These are phyloP conservation scores for Capsella rubella DNA, from an alignment of 441 rosid genomes.

Conservation along the genomic window DNA sequence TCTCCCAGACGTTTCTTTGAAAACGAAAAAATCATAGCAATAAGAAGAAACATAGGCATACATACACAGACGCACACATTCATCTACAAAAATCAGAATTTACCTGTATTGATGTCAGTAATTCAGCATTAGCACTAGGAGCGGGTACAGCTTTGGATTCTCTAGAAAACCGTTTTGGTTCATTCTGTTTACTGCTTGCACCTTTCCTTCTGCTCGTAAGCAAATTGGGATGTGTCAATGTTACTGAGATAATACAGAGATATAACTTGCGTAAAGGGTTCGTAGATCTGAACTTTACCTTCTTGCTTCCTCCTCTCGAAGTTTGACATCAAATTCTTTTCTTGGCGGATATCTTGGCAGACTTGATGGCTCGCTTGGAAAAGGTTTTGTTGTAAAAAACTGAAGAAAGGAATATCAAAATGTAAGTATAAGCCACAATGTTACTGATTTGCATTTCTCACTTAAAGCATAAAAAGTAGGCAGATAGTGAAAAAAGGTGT, in stretches of 20 bases:
- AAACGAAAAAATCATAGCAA: neutral
- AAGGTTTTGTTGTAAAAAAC: conserved; percentile 83
- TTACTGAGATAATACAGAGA: neutral
- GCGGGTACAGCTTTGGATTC: conserved; percentile 68
- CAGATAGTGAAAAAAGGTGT: neutral
- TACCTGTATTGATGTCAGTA: conserved; percentile 65
- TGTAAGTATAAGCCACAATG: neutral
- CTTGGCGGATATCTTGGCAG: conserved; percentile 85
- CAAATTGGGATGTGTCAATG: conserved; percentile 5
- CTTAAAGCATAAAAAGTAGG: neutral
- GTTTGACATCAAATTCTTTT: conserved; percentile 82
- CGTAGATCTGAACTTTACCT: conserved; percentile 49
- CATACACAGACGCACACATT: conserved; percentile 5
- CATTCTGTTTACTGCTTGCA: conserved; percentile 46
- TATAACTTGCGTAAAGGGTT: conserved; percentile 2
- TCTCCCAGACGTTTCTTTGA: conserved; percentile 60
- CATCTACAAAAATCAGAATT: conserved; percentile 14
- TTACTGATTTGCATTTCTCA: neutral
- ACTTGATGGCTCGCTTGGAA: conserved; percentile 79
- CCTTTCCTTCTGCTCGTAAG: conserved; percentile 58
- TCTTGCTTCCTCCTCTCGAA: conserved; percentile 70
- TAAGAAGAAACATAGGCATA: conserved; percentile 26
- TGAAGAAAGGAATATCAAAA: conserved; percentile 34
- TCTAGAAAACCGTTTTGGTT: conserved; percentile 48
- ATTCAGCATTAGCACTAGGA: conserved; percentile 76